Percentiles rank a stretch among this genome's conserved stretches.
Evolutionary conservation across 768 basidiomycete genomes (phyloP).

Genomic region (Erythrobasidium yunnanense): DNA sequence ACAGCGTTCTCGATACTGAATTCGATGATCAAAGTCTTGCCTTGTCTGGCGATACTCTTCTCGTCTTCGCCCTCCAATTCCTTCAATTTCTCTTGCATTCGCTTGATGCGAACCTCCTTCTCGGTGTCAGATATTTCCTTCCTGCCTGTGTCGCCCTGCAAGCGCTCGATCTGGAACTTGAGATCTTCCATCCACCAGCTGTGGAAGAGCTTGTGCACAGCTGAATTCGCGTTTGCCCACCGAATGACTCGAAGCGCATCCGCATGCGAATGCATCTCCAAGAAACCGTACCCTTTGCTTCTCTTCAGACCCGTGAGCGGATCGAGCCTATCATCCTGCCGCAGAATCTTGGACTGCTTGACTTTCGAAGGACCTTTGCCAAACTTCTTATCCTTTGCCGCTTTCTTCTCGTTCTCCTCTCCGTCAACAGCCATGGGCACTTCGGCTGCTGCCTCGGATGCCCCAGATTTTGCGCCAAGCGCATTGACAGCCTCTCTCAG

Average conservation of each 20-base stretch:
- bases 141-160: conserved; percentile 36
- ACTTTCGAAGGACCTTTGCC: conserved; percentile 44
- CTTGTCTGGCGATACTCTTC: conserved; percentile 44
- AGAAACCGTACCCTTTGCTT: conserved; percentile 88
- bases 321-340: conserved; percentile 80
- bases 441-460: too few species aligned
- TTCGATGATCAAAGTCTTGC: conserved; percentile 66
- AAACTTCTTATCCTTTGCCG: conserved; percentile 28
- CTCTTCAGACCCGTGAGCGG: conserved; percentile 72
- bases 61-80: conserved; percentile 45
- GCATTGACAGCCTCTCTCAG: conserved; percentile 42
- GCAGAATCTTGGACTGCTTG: conserved; percentile 83
- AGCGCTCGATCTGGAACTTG: conserved; percentile 41
- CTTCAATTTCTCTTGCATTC: conserved; percentile 41
- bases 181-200: conserved; percentile 77
- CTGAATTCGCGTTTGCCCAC: conserved; percentile 85
- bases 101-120: conserved; percentile 39
- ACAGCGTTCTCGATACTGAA: conserved; percentile 51
- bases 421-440: conserved; percentile 37
- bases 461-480: too few species aligned
- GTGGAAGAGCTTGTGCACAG: conserved; percentile 55
- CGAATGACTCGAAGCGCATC: conserved; percentile 82
- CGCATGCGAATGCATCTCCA: conserved; percentile 76
- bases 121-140: conserved; percentile 50
- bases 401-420: conserved; percentile 39